Base-by-base conservation (phyloP, 805 yeast genomes). In the Pichia exigua region DNA sequence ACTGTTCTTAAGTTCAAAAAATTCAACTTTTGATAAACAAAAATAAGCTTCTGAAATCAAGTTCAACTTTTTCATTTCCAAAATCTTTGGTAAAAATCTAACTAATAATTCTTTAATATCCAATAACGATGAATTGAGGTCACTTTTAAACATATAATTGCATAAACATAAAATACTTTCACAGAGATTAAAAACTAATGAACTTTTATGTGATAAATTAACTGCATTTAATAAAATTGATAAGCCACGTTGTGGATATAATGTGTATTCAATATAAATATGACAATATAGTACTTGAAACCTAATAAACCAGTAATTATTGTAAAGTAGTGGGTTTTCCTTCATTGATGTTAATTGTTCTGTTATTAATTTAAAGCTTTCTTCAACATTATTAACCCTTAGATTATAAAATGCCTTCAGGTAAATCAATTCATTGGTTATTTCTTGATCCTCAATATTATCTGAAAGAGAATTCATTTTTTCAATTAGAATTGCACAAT, bases 151-250 rank as follows among this genome's bases (percentile, higher is more conserved):
- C 20, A 83, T 60, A 3, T 79, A 64, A 17, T 74, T 69, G 26
- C 76, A 67, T 27, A 85, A 63, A 3, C 73, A 62, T 8, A 79
- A 51, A 2, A 77, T 59, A 0, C 81, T 78, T 53, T 79, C 81
- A 1, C 76, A 69, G 1, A 73, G 63, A 10, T 77, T 61, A 0
- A 75, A 62, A 3, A 71, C 63, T 49, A 77, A 71, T 1, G 83
- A 79, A 10, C 76, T 69, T 4, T 63, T 60, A 21, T 73, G 71
- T 0, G 85, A 77, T 13, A 71, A 59, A 45, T 75, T 73, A 2
- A 84, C 64, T 48, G 80, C 72, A 54, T 78, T 78, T 7, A 78
- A 61, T 0, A 82, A 59, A 20, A 75, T 60, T 0, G 84, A 74
- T 10, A 83, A 55, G 0, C 78, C 79, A 51, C 84, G 70, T 11